A percentile compares a stretch with the other conserved stretches of the same genome.
Evolutionary conservation across 805 yeast species (phyloP).

Genomic region (Pichia deserticola): DNA sequence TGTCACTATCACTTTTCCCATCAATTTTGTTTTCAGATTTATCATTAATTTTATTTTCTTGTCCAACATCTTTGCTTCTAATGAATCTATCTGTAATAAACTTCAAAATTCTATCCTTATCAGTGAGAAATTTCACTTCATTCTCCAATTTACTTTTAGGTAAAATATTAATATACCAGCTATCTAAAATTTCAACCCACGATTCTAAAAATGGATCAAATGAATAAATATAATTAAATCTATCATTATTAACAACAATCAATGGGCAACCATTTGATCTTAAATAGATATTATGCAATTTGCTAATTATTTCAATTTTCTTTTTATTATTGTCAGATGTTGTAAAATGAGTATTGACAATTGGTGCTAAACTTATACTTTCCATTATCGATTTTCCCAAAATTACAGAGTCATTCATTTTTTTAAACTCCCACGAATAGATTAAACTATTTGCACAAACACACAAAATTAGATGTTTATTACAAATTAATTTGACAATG

Average conservation of each 20-base stretch:
- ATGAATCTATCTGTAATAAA: neutral
- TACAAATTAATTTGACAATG: constrained; percentile 32
- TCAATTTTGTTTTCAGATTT: neutral
- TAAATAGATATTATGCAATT: constrained; percentile 18
- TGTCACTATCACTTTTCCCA: neutral
- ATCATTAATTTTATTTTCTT: neutral
- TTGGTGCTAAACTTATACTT: constrained; percentile 46
- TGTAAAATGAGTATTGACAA: constrained; percentile 33
- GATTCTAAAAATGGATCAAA: constrained; percentile 35
- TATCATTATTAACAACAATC: constrained; percentile 32
- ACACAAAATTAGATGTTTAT: constrained; percentile 30
- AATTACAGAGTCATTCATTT: constrained; percentile 5
- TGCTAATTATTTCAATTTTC: constrained; percentile 13
- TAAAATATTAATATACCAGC: constrained; percentile 18
- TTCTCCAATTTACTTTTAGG: neutral
- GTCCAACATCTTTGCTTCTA: neutral
- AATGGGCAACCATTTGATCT: constrained; percentile 35
- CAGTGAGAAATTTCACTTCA: neutral
- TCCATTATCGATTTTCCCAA: constrained; percentile 27
- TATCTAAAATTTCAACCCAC: constrained; percentile 45
- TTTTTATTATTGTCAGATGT: constrained; percentile 17
- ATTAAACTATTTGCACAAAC: constrained; percentile 46
- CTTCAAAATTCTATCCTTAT: constrained; percentile 1
- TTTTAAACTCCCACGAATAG: constrained; percentile 39
- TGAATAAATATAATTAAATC: constrained; percentile 27